Base-by-base conservation (phyloP, 768 basidiomycete genomes). In the Xerocomellus intermedius region DNA sequence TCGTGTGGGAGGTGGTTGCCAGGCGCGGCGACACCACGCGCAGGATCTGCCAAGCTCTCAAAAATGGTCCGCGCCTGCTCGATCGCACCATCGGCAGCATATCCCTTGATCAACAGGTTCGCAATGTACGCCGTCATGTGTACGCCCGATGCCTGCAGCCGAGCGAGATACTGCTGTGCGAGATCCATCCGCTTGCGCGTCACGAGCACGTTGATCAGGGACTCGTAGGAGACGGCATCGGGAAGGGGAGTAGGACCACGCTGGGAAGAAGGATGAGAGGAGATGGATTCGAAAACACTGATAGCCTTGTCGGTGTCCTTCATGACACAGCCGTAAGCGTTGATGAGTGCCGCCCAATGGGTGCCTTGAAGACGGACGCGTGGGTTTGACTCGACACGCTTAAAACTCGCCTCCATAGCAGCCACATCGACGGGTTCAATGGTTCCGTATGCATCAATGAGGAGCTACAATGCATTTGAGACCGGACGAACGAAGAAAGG, bases 41-140 rank as follows among this genome's bases (percentile, higher is more conserved):
- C 80, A 0, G 93, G 87, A 64, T 98, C 94, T 14, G 76, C 73
- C 67, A 98, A 76, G 9, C 77, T 70, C 69, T 94, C 91, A 70
- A 99, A 99, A 52, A 95, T 73, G 33, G 68, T 72, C 36, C 95
- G 78, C 2, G 96, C 86, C 51, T 82, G 76, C 16, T 83, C 84
- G 50, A 98, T 76, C 39, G 87, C 76, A 17, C 87, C 86, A 2
- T 78, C 79, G 26, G 85, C 80, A 0, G 94, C 79, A 62, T 85
- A 82, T 4, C 82, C 86, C 64, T 81, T 79, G 67, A 84, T 79
- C 50, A 73, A 37, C 33, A 68, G 32, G 74, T 98, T 98, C 26
- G 88, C 89, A 60, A 98, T 90, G 72, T 99, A 99, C 7, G 96
- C 94, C 2, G 95, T 98, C 83, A 94, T 87, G 63, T 89, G 88